A percentile compares a stretch with the other conserved stretches of the same genome.
Conservation (phyloP, 1,284 basidiomycete species). For the Psilocybe mexicana region DNA sequence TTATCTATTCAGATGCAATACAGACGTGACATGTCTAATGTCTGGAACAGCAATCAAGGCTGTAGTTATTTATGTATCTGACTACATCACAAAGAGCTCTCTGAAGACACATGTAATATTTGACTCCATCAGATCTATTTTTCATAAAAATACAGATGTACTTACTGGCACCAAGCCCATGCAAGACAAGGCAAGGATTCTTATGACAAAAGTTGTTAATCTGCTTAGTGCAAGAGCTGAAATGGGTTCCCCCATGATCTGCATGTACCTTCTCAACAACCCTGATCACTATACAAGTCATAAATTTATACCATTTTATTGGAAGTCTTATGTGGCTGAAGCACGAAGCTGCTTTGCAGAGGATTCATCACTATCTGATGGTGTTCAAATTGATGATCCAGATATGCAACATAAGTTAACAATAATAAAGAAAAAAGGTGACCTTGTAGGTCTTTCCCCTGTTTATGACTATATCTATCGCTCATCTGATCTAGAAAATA, state of each 20-base stretch:
- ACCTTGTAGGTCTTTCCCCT: neutral
- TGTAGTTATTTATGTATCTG: conserved; percentile 19
- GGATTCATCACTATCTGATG: too few species aligned
- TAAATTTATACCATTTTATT: conserved; percentile 12
- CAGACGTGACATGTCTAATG: too few species aligned
- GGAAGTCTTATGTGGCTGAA: conserved; percentile 14
- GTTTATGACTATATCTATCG: neutral
- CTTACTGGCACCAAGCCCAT: neutral
- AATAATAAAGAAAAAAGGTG: neutral
- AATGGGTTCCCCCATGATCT: conserved; percentile 23
- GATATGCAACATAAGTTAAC: neutral
- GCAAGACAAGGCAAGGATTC: neutral
- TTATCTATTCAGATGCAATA: too few species aligned
- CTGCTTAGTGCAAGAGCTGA: conserved; percentile 19
- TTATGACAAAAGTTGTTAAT: conserved; percentile 19
- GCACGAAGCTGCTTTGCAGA: conserved; percentile 4
- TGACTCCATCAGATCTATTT: conserved; percentile 8
- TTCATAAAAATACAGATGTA: conserved; percentile 1
- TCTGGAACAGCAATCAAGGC: too few species aligned
- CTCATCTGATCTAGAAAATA: neutral
- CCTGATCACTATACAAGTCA: conserved; percentile 20
- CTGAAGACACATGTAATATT: conserved; percentile 25
- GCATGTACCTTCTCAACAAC: conserved; percentile 21
- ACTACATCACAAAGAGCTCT: conserved; percentile 25
- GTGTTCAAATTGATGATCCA: neutral